phyloP scores from a whole-genome alignment of 1,284 basidiomycete genomes.

The Ceratobasidium sp. region DNA sequence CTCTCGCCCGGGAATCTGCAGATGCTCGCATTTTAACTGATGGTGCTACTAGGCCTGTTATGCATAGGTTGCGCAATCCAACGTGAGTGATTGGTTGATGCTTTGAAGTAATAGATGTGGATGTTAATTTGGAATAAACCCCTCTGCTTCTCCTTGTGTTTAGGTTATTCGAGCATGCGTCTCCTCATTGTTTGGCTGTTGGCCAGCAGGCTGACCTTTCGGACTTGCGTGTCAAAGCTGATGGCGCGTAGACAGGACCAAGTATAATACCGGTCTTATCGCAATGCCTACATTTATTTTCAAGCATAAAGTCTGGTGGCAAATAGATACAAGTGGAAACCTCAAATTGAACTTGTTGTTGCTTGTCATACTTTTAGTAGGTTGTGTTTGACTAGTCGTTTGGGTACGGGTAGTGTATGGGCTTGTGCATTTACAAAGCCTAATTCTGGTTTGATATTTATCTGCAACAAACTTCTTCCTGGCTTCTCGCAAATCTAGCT shows the following conservation, averaged over 20 bases:
- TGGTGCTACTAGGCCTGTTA: slow-evolving; percentile 56
- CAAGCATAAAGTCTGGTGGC: too few species aligned
- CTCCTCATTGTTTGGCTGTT: slow-evolving; percentile 54
- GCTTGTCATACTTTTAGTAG: too few species aligned
- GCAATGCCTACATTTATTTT: neutral
- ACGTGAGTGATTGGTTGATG: slow-evolving; percentile 51
- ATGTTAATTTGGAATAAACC: neutral
- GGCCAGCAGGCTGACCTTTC: slow-evolving; percentile 56
- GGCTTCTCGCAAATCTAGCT: neutral
- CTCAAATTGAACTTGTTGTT: too few species aligned
- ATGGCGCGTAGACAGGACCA: slow-evolving; percentile 39
- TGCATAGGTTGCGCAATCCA: slow-evolving; percentile 55
- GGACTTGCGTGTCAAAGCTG: slow-evolving; percentile 55
- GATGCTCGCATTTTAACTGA: slow-evolving; percentile 57
- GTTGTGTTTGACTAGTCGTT: too few species aligned
- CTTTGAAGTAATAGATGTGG: slow-evolving; percentile 22
- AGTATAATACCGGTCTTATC: neutral
- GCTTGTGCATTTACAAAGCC: neutral
- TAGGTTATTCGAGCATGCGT: slow-evolving; percentile 56
- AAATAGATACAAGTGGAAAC: too few species aligned
- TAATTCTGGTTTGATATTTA: neutral
- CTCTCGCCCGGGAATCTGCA: slow-evolving; percentile 53
- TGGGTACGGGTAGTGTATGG: too few species aligned
- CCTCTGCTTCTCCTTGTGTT: neutral
- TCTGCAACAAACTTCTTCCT: neutral